Conservation (phyloP, 768 basidiomycete species). For the Termitomyces sp. region DNA sequence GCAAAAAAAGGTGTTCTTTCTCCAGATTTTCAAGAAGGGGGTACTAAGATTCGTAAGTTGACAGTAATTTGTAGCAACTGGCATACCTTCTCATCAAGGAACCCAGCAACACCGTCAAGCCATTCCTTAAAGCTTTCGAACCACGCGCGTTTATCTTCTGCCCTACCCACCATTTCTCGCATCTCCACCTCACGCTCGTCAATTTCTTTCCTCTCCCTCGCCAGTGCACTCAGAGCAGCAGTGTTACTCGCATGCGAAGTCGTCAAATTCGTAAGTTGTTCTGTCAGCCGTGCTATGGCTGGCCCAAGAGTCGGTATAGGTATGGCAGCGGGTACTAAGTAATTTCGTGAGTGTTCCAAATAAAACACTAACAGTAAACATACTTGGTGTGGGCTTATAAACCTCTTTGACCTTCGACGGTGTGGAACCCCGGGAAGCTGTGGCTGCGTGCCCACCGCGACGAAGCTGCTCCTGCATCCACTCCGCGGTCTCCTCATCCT, state of each 20-base stretch:
- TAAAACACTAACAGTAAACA: constrained; percentile 6
- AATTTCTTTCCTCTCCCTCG: constrained; percentile 57
- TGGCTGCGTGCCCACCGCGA: constrained; percentile 56
- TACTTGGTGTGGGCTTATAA: constrained; percentile 74
- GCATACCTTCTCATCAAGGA: constrained; percentile 76
- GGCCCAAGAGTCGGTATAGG: constrained; percentile 60
- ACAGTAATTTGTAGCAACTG: not conserved
- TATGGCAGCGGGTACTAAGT: constrained; percentile 58
- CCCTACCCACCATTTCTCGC: constrained; percentile 64
- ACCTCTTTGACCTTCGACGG: constrained; percentile 40
- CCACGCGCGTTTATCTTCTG: constrained; percentile 80
- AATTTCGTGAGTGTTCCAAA: constrained; percentile 8
- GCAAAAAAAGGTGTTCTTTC: constrained; percentile 63
- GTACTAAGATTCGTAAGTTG: constrained; percentile 41
- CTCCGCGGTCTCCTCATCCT: constrained; percentile 78
- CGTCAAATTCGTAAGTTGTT: constrained; percentile 52
- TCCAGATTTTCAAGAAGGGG: constrained; percentile 76
- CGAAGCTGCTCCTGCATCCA: constrained; percentile 85
- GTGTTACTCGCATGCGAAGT: constrained; percentile 65
- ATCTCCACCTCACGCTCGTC: constrained; percentile 67
- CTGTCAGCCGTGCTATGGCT: constrained; percentile 55
- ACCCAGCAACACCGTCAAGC: constrained; percentile 78
- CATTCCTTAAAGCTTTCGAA: constrained; percentile 73
- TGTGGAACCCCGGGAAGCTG: constrained; percentile 24
- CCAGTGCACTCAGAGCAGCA: constrained; percentile 47